Evolutionary conservation across 2,329 filamentous ascomycete genomes (phyloP), one percentile per base, ranked within the genome.

Genomic region (Neonectria coccinea): DNA sequence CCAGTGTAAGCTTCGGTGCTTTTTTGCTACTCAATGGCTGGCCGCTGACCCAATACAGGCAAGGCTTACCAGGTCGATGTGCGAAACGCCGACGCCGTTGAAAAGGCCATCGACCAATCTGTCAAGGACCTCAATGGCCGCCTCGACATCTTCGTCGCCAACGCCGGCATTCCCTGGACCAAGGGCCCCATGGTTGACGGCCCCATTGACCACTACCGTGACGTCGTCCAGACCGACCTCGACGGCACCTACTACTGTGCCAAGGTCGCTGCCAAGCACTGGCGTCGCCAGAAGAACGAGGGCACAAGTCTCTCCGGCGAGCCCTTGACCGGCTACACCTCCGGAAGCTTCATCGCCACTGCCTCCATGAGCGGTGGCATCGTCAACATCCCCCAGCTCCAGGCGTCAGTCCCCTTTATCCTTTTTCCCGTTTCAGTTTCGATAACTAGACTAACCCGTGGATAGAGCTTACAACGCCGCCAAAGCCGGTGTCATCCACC

Each of bases 171-270:
- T 56, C 85, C 89, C 1, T 93, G 91, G 91, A 90, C 86, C 2
- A 83, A 92, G 66, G 90, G 89, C 0, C 77, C 88, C 9, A 86
- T 90, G 76, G 81, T 92, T 27, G 88, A 92, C 63, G 90, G 88
- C 18, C 81, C 86, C 8, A 74, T 91, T n/a, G 84, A 87, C 12
- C 86, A 89, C 73, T 92, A 92, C 81, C 84, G 84, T 50, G 85
- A 88, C 57, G 89, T 94, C 18, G 82, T 93, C 59, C 80, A 83
- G 56, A 90, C 89, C 25, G 90, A 94, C 76, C 78, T 94, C 14
- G 90, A 92, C 75, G 89, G 90, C 48, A 90, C 89, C 27, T 93
- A 90, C 78, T 94, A 92, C 83, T 91, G 88, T 74, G 91, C 91
- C 41, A 85, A 86, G 68, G 88, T 87, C 0, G 91, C 90, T 0